Conservation (phyloP, 371 early-diverging fungal species). For the Circinella minor region DNA sequence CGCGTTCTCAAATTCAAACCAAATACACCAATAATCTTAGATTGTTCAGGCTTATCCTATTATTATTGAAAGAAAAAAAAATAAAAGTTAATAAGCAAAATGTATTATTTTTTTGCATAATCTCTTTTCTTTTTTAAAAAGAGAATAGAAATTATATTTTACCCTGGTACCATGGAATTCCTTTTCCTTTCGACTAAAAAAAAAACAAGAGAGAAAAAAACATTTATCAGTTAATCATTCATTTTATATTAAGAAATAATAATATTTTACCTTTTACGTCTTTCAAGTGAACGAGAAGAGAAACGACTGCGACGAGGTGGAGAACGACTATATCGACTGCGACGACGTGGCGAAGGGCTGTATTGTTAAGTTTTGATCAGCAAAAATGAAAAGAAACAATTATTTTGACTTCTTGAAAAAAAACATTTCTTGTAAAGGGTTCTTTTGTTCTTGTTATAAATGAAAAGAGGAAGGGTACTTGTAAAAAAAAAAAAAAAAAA, state of each 20-base stretch:
- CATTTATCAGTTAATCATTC: too few species aligned
- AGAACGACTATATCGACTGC: conserved; percentile 40
- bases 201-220: background rate
- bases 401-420: background rate
- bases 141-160: background rate
- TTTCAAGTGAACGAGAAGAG: conserved; percentile 21
- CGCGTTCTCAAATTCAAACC: conserved; percentile 75
- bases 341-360: conserved; percentile 35
- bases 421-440: background rate
- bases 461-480: too few species aligned
- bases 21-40: conserved; percentile 81
- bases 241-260: too few species aligned
- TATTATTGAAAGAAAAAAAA: background rate
- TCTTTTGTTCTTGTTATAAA: background rate
- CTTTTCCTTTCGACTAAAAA: conserved; percentile 31
- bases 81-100: background rate
- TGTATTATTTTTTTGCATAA: background rate
- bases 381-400: conserved; percentile 8
- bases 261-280: conserved; percentile 20
- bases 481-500: too few species aligned
- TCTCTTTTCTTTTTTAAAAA: background rate
- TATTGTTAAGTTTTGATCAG: background rate
- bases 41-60: conserved; percentile 50
- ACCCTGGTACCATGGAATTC: conserved; percentile 54
- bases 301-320: conserved; percentile 20